phyloP scores from a whole-genome alignment of 768 basidiomycete genomes.

The Mycena epipterygia region DNA sequence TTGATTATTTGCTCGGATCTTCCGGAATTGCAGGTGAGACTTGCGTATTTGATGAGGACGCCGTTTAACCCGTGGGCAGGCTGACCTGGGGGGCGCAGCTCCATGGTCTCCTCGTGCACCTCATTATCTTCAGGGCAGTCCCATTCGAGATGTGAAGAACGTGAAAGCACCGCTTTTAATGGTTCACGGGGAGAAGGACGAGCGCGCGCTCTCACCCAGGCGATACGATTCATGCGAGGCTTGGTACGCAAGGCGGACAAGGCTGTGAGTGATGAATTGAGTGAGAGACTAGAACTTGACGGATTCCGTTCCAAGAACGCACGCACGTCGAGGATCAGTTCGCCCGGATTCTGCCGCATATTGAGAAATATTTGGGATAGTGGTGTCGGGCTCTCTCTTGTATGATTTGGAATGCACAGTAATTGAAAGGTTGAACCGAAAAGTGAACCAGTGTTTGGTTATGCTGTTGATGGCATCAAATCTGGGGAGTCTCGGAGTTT shows the following conservation, averaged over 20 bases:
- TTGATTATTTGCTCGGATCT: slow-evolving; percentile 24
- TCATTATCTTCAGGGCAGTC: slow-evolving; percentile 25
- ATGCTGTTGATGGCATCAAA: too few species aligned
- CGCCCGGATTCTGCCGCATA: slow-evolving; percentile 26
- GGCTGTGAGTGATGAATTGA: slow-evolving; percentile 20
- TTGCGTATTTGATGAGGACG: neutral
- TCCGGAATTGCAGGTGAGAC: slow-evolving; percentile 21
- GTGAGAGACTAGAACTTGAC: too few species aligned
- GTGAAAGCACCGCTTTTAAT: slow-evolving; percentile 30
- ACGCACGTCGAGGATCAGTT: slow-evolving; percentile 32
- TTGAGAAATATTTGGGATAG: slow-evolving; percentile 31
- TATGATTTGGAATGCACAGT: too few species aligned
- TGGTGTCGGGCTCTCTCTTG: too few species aligned
- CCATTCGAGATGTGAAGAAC: slow-evolving; percentile 33
- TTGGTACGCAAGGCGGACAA: slow-evolving; percentile 26
- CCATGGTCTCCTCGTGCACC: slow-evolving; percentile 24
- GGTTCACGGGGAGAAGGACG: slow-evolving; percentile 31
- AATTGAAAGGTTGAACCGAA: too few species aligned
- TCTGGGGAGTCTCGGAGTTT: too few species aligned
- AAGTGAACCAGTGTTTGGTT: too few species aligned
- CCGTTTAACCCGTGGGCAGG: neutral
- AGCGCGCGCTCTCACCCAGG: slow-evolving; percentile 30
- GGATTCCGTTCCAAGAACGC: slow-evolving; percentile 26
- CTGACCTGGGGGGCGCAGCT: slow-evolving; percentile 21
- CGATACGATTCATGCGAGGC: slow-evolving; percentile 34